Evolutionary conservation across 192 early-diverging fungal genomes (phyloP).

Genomic region (Thoreauomyces humboldtii): DNA sequence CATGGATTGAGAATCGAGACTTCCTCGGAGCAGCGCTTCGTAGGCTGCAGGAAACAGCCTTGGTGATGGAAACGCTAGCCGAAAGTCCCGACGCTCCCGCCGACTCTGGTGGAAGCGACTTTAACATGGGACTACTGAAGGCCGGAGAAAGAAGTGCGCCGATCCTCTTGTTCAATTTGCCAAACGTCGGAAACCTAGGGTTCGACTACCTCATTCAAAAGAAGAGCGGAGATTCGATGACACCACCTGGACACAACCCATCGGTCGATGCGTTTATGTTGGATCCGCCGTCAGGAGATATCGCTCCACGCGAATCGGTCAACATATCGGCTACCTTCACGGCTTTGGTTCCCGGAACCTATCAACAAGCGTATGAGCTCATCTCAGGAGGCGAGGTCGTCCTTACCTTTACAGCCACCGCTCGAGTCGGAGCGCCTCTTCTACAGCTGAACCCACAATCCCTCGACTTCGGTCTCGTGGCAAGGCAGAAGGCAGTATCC

Average conservation of each 20-base stretch:
- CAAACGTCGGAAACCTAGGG: slow-evolving; percentile 51
- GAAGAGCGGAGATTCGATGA: slow-evolving; percentile 30
- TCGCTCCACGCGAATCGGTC: slow-evolving; percentile 40
- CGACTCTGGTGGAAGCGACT: slow-evolving; percentile 37
- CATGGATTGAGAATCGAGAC: slow-evolving; percentile 55
- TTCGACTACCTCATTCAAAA: slow-evolving; percentile 45
- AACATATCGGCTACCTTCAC: slow-evolving; percentile 48
- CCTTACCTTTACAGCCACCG: slow-evolving; percentile 46
- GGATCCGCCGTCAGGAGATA: slow-evolving; percentile 38
- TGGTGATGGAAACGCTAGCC: slow-evolving; percentile 43
- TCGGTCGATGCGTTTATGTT: slow-evolving; percentile 35
- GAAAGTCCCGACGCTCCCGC: slow-evolving; percentile 16
- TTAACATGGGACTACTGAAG: slow-evolving; percentile 44
- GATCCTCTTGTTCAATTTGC: slow-evolving; percentile 52
- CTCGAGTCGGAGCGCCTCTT: slow-evolving; percentile 50
- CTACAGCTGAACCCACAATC: slow-evolving; percentile 33
- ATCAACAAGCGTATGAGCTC: slow-evolving; percentile 50
- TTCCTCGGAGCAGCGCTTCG: slow-evolving; percentile 43
- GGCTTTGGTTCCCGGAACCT: slow-evolving; percentile 37
- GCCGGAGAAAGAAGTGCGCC: slow-evolving; percentile 39
- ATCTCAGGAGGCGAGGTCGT: slow-evolving; percentile 52
- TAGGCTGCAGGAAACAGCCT: slow-evolving; percentile 41
- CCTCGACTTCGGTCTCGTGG: slow-evolving; percentile 57
- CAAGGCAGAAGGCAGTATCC: slow-evolving; percentile 31
- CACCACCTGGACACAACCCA: slow-evolving; percentile 33